phyloP scores from a whole-genome alignment of 2,329 filamentous ascomycete genomes.

The Exserohilum turcica region DNA sequence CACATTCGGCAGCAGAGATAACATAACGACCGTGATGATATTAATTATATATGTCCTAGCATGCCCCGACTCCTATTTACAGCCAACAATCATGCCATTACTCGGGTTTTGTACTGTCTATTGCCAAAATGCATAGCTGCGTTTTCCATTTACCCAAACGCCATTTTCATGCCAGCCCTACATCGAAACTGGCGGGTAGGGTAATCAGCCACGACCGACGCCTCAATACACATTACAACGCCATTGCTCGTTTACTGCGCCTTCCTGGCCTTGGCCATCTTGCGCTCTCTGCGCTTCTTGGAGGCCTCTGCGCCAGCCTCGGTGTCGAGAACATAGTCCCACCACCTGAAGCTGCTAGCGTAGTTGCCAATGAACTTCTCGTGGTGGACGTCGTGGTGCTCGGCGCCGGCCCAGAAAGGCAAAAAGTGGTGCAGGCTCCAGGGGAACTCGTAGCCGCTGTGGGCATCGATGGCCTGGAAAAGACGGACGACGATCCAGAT shows the following conservation, averaged over 20 bases:
- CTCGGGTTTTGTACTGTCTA: constrained; percentile 20
- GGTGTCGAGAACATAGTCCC: constrained; percentile 93
- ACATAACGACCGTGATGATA: constrained; percentile 36
- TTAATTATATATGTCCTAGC: constrained; percentile 41
- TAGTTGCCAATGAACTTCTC: constrained; percentile 99
- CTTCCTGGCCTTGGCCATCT: constrained; percentile 66
- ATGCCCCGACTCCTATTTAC: constrained; percentile 24
- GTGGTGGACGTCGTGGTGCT: constrained; percentile 96
- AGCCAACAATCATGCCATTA: constrained; percentile 35
- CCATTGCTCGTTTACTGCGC: constrained; percentile 42
- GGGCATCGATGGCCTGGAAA: constrained; percentile 96
- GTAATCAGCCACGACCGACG: constrained; percentile 9
- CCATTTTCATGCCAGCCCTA: constrained; percentile 21
- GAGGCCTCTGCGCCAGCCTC: constrained; percentile 88
- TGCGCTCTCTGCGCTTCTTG: constrained; percentile 80
- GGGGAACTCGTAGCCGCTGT: constrained; percentile 97
- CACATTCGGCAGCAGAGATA: neutral
- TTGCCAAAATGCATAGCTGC: constrained; percentile 20
- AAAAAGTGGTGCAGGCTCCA: constrained; percentile 96
- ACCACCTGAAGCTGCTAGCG: constrained; percentile 97
- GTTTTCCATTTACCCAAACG: constrained; percentile 30
- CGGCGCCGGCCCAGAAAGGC: constrained; percentile 96
- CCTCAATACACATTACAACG: neutral
- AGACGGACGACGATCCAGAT: constrained; percentile 90
- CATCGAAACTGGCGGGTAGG: constrained; percentile 5